phyloP scores from a whole-genome alignment of 2,329 filamentous ascomycete species.

The Fusarium gaditjirri region DNA sequence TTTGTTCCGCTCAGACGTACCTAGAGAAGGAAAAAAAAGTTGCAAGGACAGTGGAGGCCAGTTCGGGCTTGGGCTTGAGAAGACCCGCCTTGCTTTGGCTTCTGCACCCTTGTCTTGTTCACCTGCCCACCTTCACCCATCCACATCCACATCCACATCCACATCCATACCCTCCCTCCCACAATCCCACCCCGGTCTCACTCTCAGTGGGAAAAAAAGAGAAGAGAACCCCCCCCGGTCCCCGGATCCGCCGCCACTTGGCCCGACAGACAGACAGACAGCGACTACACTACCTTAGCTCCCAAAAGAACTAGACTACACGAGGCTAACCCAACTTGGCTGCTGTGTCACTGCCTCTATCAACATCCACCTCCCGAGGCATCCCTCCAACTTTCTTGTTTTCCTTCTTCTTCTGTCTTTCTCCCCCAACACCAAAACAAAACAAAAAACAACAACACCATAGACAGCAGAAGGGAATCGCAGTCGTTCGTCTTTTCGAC shows the following conservation, averaged over 20 bases:
- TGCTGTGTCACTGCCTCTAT: conserved; percentile 37
- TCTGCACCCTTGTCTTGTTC: conserved; percentile 22
- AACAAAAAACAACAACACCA: not conserved
- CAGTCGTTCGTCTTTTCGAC: conserved; percentile 33
- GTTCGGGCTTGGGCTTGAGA: not conserved
- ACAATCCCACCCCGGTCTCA: conserved; percentile 29
- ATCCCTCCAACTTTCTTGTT: conserved; percentile 39
- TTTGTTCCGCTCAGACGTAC: conserved; percentile 26
- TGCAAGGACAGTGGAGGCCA: conserved; percentile 3
- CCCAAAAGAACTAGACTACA: not conserved
- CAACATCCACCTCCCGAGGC: conserved; percentile 36
- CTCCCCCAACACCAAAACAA: conserved; percentile 23
- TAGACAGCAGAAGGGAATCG: not conserved
- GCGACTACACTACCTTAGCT: not conserved
- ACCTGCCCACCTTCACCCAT: conserved; percentile 20
- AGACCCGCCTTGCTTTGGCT: conserved; percentile 28
- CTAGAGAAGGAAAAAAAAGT: conserved; percentile 23
- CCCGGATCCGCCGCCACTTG: conserved; percentile 42
- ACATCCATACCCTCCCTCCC: not conserved
- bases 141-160: not conserved
- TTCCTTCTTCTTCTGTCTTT: conserved; percentile 9
- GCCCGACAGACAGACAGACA: conserved; percentile 19
- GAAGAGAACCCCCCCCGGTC: conserved; percentile 13
- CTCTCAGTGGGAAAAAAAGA: conserved; percentile 5
- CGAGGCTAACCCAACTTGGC: conserved; percentile 23